Evolutionary conservation across 177 flowering plant species (phyloP).

Genomic region (Tripterygium wilfordii): DNA sequence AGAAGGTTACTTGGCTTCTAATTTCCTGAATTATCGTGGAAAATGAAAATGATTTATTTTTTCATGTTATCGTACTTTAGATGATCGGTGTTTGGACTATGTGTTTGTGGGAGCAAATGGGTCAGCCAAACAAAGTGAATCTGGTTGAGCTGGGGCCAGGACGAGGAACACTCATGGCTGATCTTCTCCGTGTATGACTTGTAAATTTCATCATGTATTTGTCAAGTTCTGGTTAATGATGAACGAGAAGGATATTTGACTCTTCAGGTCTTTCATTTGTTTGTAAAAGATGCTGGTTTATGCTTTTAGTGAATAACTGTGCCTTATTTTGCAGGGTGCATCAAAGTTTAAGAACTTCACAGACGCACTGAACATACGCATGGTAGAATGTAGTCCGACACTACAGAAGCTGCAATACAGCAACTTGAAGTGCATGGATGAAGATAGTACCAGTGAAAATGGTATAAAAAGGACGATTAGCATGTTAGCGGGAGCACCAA

Average conservation of each 20-base stretch:
- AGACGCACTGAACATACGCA: slow-evolving; percentile 62
- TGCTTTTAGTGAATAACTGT: slow-evolving; percentile 3
- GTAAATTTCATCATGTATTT: neutral
- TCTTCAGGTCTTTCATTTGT: neutral
- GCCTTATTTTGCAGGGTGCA: slow-evolving; percentile 52
- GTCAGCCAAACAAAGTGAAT: slow-evolving; percentile 72
- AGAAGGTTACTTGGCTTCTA: no score
- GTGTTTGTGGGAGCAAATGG: slow-evolving; percentile 99
- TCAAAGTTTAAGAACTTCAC: slow-evolving; percentile 77
- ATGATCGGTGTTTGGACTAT: slow-evolving; percentile 94
- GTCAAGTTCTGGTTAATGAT: neutral
- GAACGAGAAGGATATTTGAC: neutral
- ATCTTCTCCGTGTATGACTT: slow-evolving; percentile 84
- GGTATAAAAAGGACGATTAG: slow-evolving; percentile 39
- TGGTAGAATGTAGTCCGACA: slow-evolving; percentile 95
- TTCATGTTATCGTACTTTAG: slow-evolving; percentile 22
- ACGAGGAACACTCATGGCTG: slow-evolving; percentile 97
- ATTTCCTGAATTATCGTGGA: no score
- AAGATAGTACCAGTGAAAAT: slow-evolving; percentile 18
- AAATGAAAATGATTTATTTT: neutral
- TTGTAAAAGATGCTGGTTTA: neutral
- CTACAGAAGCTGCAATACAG: slow-evolving; percentile 68
- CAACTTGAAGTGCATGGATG: slow-evolving; percentile 56
- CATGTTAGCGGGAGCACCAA: slow-evolving; percentile 55
- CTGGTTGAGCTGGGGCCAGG: slow-evolving; percentile 97